Evolutionary conservation across 768 basidiomycete species (phyloP).

Genomic region (Tulasnella sp.): DNA sequence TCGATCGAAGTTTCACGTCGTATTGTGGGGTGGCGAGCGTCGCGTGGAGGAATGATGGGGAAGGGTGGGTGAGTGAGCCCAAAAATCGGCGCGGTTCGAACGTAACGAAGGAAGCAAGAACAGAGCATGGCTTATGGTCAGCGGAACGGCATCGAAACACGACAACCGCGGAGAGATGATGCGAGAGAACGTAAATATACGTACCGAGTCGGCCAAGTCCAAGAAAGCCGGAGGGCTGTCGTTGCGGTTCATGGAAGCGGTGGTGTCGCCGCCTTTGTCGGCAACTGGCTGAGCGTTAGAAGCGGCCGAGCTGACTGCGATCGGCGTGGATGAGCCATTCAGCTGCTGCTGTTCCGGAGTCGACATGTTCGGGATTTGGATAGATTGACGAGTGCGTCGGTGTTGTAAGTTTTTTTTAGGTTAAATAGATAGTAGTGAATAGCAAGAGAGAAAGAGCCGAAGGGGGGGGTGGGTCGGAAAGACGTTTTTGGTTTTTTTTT

Average conservation of each 20-base stretch:
- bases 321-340: background rate
- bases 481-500: background rate
- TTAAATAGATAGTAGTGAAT: conserved; percentile 8
- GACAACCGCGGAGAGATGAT: conserved; percentile 26
- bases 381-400: background rate
- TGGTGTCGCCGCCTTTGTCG: background rate
- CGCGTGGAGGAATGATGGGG: conserved; percentile 11
- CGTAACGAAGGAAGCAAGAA: conserved; percentile 30
- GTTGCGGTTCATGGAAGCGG: background rate
- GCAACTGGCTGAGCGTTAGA: background rate
- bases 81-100: conserved; percentile 12
- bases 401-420: background rate
- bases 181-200: conserved; percentile 38
- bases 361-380: background rate
- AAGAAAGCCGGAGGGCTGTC: conserved; percentile 74
- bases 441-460: background rate
- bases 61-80: conserved; percentile 7
- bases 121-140: conserved; percentile 32
- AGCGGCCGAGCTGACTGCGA: conserved; percentile 6
- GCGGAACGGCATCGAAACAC: conserved; percentile 30
- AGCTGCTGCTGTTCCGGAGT: background rate
- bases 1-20: conserved; percentile 1
- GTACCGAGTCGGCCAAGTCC: conserved; percentile 88
- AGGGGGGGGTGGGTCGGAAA: background rate
- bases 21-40: background rate